A percentile compares a stretch with the other conserved stretches of the same genome.
Conservation (phyloP, 2,329 filamentous ascomycete genomes). For the Domatiomyces globalis region DNA sequence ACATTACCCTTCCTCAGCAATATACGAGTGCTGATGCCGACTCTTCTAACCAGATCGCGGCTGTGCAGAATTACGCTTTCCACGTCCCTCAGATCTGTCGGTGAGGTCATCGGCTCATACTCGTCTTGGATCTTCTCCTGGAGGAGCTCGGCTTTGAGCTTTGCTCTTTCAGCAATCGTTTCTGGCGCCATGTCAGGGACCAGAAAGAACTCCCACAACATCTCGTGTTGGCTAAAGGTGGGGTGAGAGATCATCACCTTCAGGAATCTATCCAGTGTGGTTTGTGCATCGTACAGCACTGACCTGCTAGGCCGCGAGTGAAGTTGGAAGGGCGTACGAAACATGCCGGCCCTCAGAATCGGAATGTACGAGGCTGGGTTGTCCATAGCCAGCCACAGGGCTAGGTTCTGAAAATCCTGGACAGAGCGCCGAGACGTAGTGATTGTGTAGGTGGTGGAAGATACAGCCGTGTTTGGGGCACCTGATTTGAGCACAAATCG, state of each 20-base stretch:
- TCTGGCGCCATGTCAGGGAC: conserved; percentile 84
- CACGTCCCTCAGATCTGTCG: conserved; percentile 58
- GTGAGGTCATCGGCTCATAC: conserved; percentile 54
- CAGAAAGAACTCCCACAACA: conserved; percentile 97
- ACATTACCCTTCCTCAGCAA: conserved; percentile 67
- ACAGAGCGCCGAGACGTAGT: conserved; percentile 85
- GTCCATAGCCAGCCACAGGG: conserved; percentile 68
- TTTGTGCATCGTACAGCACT: conserved; percentile 73
- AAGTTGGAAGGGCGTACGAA: conserved; percentile 76
- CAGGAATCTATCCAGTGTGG: conserved; percentile 74
- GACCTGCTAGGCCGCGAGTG: conserved; percentile 81
- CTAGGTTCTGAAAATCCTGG: conserved; percentile 79
- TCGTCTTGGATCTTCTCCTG: conserved; percentile 79
- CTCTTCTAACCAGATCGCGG: conserved; percentile 70
- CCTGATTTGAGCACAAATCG: conserved; percentile 89
- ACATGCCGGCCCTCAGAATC: conserved; percentile 49
- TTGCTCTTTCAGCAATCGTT: conserved; percentile 78
- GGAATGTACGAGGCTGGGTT: conserved; percentile 95
- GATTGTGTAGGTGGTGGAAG: conserved; percentile 68
- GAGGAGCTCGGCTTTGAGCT: conserved; percentile 69
- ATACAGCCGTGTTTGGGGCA: conserved; percentile 49
- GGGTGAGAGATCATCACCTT: conserved; percentile 75
- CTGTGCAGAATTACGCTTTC: conserved; percentile 88
- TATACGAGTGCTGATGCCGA: conserved; percentile 71
- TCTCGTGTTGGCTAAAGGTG: conserved; percentile 89